phyloP scores from a whole-genome alignment of 352 stramenopile genomes.

The Thalassiosira sp. region DNA sequence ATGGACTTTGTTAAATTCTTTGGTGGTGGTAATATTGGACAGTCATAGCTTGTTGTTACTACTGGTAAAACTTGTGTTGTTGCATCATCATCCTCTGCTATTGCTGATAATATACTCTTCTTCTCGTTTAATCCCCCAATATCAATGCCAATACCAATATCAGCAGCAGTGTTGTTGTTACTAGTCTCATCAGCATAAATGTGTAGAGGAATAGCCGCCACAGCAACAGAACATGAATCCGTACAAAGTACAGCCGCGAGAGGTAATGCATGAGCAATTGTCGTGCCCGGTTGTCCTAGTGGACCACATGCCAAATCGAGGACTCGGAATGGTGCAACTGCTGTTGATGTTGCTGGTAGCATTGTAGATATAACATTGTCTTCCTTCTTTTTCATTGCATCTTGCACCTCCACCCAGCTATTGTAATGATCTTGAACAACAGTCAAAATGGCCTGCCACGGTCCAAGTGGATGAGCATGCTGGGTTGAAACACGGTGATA shows the following conservation, averaged over 20 bases:
- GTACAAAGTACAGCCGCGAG: not conserved
- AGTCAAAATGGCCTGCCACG: constrained; percentile 5
- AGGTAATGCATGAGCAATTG: not conserved
- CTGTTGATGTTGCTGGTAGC: not conserved
- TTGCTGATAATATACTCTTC: no score
- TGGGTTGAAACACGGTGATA: not conserved
- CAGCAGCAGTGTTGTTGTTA: not conserved
- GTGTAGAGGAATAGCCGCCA: not conserved
- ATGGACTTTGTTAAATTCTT: constrained; percentile 8
- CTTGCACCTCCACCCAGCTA: not conserved
- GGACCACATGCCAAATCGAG: constrained; percentile 13
- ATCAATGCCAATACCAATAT: no score
- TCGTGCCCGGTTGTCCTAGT: constrained; percentile 7
- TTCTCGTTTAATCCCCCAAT: no score
- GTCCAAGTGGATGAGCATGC: constrained; percentile 1
- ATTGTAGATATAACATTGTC: not conserved
- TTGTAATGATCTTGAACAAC: constrained; percentile 1
- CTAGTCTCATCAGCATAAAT: not conserved
- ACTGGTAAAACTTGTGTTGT: not conserved
- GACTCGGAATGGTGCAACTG: not conserved
- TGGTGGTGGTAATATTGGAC: no score
- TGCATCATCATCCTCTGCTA: no score
- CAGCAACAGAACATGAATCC: not conserved
- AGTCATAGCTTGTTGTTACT: not conserved
- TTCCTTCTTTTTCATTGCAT: not conserved